Evolutionary conservation across 768 basidiomycete species (phyloP).

Genomic region (Dioszegia crocea): DNA sequence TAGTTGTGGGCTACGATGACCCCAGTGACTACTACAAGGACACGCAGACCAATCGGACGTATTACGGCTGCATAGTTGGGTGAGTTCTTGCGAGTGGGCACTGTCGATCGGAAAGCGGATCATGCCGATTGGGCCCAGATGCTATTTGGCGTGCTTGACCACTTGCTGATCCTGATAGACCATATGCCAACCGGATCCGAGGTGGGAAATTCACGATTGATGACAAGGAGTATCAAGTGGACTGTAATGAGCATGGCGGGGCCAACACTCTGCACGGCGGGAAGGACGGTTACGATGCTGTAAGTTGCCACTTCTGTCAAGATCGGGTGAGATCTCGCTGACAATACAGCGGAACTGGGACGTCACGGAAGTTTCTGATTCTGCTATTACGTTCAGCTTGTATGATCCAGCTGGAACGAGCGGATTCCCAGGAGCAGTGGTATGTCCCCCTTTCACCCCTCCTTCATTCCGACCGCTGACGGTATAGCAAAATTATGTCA

Average conservation of each 20-base stretch:
- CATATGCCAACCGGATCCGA: conserved; percentile 51
- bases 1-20: conserved; percentile 61
- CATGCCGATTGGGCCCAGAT: no score
- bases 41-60: conserved; percentile 20
- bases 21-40: conserved; percentile 50
- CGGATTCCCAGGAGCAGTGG: conserved; percentile 57
- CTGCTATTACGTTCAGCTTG: conserved; percentile 58
- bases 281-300: conserved; percentile 58
- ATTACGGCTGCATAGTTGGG: conserved; percentile 31
- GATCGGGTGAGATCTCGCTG: background rate
- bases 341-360: conserved; percentile 55
- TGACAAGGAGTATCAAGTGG: conserved; percentile 21
- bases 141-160: background rate
- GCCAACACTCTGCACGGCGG: conserved; percentile 61
- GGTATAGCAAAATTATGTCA: conserved; percentile 23
- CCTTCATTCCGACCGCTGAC: background rate
- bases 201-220: conserved; percentile 26
- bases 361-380: conserved; percentile 52
- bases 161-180: conserved; percentile 26
- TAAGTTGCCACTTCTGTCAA: background rate
- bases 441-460: conserved; percentile 6
- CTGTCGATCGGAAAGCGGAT: no score
- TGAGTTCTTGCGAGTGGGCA: conserved; percentile 9
- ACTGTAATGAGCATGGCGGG: conserved; percentile 47
- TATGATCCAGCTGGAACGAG: conserved; percentile 56